phyloP scores from a whole-genome alignment of 2,329 filamentous ascomycete genomes.

The Calonectria naviculata region DNA sequence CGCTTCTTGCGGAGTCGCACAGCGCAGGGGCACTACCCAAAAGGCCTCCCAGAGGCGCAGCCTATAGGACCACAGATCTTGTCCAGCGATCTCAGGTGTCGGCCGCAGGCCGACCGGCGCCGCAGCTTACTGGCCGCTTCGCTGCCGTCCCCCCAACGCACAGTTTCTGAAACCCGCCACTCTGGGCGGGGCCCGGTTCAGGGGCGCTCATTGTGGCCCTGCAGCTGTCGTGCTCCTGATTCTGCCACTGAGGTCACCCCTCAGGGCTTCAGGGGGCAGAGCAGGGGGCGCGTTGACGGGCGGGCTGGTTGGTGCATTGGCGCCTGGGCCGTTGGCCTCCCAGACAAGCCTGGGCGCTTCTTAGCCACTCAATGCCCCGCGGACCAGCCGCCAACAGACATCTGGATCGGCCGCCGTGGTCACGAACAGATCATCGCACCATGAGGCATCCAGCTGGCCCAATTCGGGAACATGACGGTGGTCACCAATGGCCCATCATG shows the following conservation, averaged over 20 bases:
- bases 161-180: slow-evolving; percentile 42
- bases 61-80: slow-evolving; percentile 37
- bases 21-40: slow-evolving; percentile 15
- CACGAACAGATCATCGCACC: slow-evolving; percentile 17
- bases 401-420: slow-evolving; percentile 1
- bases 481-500: slow-evolving; percentile 21
- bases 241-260: slow-evolving; percentile 18
- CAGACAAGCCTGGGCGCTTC: slow-evolving; percentile 26
- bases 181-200: slow-evolving; percentile 18
- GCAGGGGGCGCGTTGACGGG: not conserved
- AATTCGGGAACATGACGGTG: slow-evolving; percentile 20
- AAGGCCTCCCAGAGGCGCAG: slow-evolving; percentile 17
- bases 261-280: slow-evolving; percentile 6
- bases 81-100: slow-evolving; percentile 35
- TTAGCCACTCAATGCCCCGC: slow-evolving; percentile 36
- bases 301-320: slow-evolving; percentile 7
- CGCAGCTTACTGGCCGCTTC: slow-evolving; percentile 34
- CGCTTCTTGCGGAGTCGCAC: slow-evolving; percentile 10
- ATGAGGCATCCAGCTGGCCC: slow-evolving; percentile 35
- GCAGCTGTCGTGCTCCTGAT: slow-evolving; percentile 25
- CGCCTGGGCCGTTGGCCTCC: not conserved
- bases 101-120: slow-evolving; percentile 21
- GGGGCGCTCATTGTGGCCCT: slow-evolving; percentile 18
- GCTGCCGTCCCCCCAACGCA: slow-evolving; percentile 14
- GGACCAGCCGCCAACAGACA: slow-evolving; percentile 33